A percentile compares a stretch with the other conserved stretches of the same genome.
phyloP scores from a whole-genome alignment of 2,329 filamentous ascomycete species.

The Plenodomus biglobosus region DNA sequence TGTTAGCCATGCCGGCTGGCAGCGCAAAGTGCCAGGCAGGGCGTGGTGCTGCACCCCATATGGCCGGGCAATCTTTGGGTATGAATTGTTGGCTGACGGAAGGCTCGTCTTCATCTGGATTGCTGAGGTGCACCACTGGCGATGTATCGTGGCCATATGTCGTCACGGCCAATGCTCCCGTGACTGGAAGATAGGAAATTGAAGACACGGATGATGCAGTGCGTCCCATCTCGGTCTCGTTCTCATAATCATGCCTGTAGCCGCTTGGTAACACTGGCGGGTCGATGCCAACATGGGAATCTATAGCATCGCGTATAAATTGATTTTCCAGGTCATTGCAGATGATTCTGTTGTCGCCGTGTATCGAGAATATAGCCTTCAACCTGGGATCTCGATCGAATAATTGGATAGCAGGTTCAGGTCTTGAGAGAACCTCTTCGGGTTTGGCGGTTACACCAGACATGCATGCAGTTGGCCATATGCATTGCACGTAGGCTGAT shows the following conservation, averaged over 20 bases:
- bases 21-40: slow-evolving; percentile 18
- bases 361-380: slow-evolving; percentile 1
- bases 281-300: too few relatives aligned
- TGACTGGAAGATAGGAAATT: slow-evolving; percentile 28
- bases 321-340: too few relatives aligned
- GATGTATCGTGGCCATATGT: slow-evolving; percentile 32
- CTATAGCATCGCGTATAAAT: too few relatives aligned
- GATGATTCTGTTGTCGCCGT: slow-evolving; percentile 11
- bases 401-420: too few relatives aligned
- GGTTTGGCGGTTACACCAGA: slow-evolving; percentile 6
- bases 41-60: slow-evolving; percentile 33
- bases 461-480: slow-evolving; percentile 34
- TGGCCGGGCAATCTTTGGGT: slow-evolving; percentile 25
- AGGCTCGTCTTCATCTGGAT: slow-evolving; percentile 28
- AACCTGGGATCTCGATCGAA: too few relatives aligned
- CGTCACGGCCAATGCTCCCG: slow-evolving; percentile 34
- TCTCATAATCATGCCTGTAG: slow-evolving; percentile 2
- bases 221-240: slow-evolving; percentile 17
- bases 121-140: slow-evolving; percentile 30
- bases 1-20: slow-evolving; percentile 12
- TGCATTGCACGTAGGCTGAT: slow-evolving; percentile 19
- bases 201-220: slow-evolving; percentile 37
- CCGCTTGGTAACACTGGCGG: slow-evolving; percentile 3
- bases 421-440: too few relatives aligned
- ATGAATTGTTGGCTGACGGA: slow-evolving; percentile 34